phyloP scores from a whole-genome alignment of 352 stramenopile species.

The Phytopythium boreale region DNA sequence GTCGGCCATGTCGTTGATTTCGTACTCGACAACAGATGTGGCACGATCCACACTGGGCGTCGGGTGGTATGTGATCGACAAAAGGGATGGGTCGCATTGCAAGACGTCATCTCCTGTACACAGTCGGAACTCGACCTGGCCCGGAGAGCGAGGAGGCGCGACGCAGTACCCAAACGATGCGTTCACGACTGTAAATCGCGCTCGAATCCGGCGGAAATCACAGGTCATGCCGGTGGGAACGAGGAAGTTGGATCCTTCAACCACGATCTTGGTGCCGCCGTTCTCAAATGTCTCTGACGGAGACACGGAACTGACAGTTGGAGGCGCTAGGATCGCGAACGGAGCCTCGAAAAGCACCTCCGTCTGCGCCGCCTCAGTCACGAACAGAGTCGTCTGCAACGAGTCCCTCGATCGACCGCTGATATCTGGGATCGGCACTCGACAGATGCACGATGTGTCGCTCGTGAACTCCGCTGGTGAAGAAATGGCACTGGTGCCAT shows the following conservation, averaged over 20 bases:
- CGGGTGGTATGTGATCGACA: background rate
- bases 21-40: background rate
- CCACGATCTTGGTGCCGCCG: background rate
- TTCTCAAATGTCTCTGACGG: constrained; percentile 11
- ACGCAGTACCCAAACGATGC: constrained; percentile 24
- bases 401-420: background rate
- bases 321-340: constrained; percentile 19
- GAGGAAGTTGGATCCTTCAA: constrained; percentile 11
- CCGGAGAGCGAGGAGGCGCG: constrained; percentile 21
- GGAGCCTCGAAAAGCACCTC: constrained; percentile 21
- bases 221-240: constrained; percentile 9
- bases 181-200: constrained; percentile 26
- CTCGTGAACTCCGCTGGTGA: background rate
- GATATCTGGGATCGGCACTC: background rate
- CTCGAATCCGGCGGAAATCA: constrained; percentile 17
- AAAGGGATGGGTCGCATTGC: background rate
- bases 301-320: constrained; percentile 8
- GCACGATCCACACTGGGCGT: background rate
- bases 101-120: constrained; percentile 17
- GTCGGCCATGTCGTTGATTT: background rate
- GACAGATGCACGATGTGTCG: background rate
- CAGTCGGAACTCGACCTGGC: constrained; percentile 23
- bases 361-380: constrained; percentile 23
- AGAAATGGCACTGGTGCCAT: background rate
- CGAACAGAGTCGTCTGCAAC: background rate